Percentiles rank a stretch among this genome's conserved stretches.
Conservation (phyloP, 2,329 filamentous ascomycete genomes). For the Zasmidium citrigriseum region DNA sequence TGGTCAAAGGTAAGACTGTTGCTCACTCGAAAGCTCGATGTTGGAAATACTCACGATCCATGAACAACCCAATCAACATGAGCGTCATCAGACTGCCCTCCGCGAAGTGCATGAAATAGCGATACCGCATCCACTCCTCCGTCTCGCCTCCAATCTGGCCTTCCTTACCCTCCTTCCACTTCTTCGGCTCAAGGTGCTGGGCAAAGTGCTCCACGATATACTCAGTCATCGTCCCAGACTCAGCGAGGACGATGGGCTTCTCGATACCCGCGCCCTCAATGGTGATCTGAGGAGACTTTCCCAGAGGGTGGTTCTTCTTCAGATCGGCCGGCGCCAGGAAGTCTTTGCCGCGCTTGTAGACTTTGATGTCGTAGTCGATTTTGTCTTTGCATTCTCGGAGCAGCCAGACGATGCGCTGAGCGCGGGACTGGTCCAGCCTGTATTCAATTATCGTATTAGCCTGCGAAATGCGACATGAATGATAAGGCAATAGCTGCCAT, state of each 20-base stretch:
- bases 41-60: slow-evolving; percentile 49
- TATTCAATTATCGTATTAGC: no score
- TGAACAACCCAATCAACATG: slow-evolving; percentile 65
- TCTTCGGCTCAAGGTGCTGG: slow-evolving; percentile 51
- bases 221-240: slow-evolving; percentile 78
- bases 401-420: slow-evolving; percentile 82
- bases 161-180: slow-evolving; percentile 56
- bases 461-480: no score
- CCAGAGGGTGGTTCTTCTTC: slow-evolving; percentile 77
- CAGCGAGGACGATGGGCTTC: slow-evolving; percentile 67
- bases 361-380: slow-evolving; percentile 75
- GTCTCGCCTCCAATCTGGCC: slow-evolving; percentile 59
- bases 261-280: slow-evolving; percentile 52
- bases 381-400: slow-evolving; percentile 70
- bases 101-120: slow-evolving; percentile 77
- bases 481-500: background rate
- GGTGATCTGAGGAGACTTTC: slow-evolving; percentile 79
- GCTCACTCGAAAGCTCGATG: no score
- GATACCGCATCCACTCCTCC: slow-evolving; percentile 61
- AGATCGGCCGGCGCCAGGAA: slow-evolving; percentile 74
- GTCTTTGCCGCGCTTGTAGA: slow-evolving; percentile 69
- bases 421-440: slow-evolving; percentile 81
- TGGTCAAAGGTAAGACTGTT: slow-evolving; percentile 9
- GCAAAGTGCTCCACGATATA: slow-evolving; percentile 74
- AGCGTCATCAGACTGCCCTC: slow-evolving; percentile 82